These are phyloP conservation scores for Cercospora sp. DNA, from an alignment of 2,329 filamentous ascomycete species.

Conservation along the genomic window DNA sequence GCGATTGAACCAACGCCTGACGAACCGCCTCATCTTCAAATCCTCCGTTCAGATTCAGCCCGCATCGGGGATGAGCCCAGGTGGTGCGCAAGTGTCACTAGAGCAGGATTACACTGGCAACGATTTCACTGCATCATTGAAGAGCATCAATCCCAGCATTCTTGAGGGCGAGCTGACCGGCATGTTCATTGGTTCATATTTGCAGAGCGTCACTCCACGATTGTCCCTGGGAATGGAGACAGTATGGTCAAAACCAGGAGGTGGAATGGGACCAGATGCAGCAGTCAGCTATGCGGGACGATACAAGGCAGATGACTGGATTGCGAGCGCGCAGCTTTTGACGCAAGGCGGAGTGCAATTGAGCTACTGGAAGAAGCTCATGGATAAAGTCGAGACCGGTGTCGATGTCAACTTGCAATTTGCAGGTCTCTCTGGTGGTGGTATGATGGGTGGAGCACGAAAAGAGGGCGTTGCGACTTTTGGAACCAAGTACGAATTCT, in stretches of 20 bases:
- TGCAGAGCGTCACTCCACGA: conserved; percentile 86
- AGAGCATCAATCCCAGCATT: conserved; percentile 91
- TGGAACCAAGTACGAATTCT: conserved; percentile 97
- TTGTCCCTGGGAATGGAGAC: conserved; percentile 87
- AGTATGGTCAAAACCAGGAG: conserved; percentile 85
- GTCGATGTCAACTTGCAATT: conserved; percentile 91
- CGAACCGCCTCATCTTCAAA: conserved; percentile 77
- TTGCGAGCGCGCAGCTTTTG: conserved; percentile 85
- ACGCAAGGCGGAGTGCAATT: conserved; percentile 85
- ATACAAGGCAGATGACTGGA: conserved; percentile 91
- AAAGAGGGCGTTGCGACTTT: conserved; percentile 90
- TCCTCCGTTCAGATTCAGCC: conserved; percentile 81
- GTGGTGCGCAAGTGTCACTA: conserved; percentile 85
- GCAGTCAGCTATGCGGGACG: conserved; percentile 85
- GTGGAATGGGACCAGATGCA: conserved; percentile 86
- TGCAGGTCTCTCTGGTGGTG: conserved; percentile 57
- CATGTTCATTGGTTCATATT: conserved; percentile 92
- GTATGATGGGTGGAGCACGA: conserved; percentile 71
- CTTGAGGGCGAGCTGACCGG: conserved; percentile 91
- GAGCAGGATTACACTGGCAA: conserved; percentile 93
- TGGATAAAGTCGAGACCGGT: conserved; percentile 93
- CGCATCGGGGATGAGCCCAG: conserved; percentile 52
- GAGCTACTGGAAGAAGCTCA: conserved; percentile 90
- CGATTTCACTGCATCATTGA: conserved; percentile 91
- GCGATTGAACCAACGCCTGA: conserved; percentile 93